These are phyloP conservation scores for Adansonia rubrostipa DNA, from an alignment of 441 rosid species.

Conservation along the genomic window DNA sequence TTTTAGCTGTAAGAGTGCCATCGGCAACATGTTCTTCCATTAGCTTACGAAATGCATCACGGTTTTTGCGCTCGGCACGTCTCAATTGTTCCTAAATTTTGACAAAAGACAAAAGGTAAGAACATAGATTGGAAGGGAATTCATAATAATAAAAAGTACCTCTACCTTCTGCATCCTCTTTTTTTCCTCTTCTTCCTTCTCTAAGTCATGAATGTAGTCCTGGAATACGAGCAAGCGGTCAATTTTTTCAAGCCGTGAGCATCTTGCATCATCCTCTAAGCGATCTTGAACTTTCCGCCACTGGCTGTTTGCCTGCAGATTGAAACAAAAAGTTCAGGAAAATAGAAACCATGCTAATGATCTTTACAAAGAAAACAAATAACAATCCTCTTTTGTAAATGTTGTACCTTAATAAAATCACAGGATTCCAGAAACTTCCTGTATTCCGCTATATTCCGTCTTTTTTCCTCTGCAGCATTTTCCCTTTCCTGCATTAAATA, in stretches of 20 bases:
- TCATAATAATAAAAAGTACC: slow-evolving; percentile 22
- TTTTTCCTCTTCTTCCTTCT: slow-evolving; percentile 89
- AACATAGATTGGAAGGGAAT: slow-evolving; percentile 19
- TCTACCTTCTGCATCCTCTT: slow-evolving; percentile 88
- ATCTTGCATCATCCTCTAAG: slow-evolving; percentile 93
- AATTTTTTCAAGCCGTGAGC: slow-evolving; percentile 80
- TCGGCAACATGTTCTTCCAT: slow-evolving; percentile 81
- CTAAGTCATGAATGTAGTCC: slow-evolving; percentile 90
- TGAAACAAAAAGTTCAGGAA: slow-evolving; percentile 12
- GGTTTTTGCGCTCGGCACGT: slow-evolving; percentile 89
- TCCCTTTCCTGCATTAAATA: slow-evolving; percentile 74
- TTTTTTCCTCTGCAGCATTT: slow-evolving; percentile 84
- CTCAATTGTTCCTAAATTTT: slow-evolving; percentile 78
- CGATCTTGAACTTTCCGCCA: slow-evolving; percentile 96
- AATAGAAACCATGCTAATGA: slow-evolving; percentile 16
- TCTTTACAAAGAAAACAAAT: background rate
- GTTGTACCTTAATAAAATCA: slow-evolving; percentile 81
- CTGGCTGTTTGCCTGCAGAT: slow-evolving; percentile 74
- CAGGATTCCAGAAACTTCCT: slow-evolving; percentile 81
- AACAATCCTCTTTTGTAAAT: slow-evolving; percentile 2
- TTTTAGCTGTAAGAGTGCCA: slow-evolving; percentile 82
- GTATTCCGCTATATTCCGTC: slow-evolving; percentile 65
- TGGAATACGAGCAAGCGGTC: slow-evolving; percentile 86
- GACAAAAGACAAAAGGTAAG: slow-evolving; percentile 23
- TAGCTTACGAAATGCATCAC: slow-evolving; percentile 79